These are phyloP conservation scores for Pyrus hybrid DNA, from an alignment of 331 rosid species.

Conservation along the genomic window DNA sequence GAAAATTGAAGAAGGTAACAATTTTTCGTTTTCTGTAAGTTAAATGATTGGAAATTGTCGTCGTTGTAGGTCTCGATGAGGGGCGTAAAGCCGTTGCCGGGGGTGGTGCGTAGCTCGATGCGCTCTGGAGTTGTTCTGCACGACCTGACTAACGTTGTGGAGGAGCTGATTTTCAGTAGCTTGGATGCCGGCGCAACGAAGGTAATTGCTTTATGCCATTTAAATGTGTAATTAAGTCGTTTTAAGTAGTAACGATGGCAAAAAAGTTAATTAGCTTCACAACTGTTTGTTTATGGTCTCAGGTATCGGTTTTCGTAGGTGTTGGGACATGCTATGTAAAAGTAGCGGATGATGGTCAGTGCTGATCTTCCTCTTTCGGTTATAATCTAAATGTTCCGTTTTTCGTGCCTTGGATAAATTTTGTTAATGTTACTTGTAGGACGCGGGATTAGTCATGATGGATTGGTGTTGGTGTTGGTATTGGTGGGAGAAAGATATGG, in stretches of 20 bases:
- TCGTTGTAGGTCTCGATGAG: slow-evolving; percentile 30
- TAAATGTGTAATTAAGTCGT: not conserved
- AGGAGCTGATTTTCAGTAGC: slow-evolving; percentile 77
- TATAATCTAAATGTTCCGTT: not conserved
- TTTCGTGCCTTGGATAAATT: not conserved
- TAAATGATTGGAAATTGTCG: not conserved
- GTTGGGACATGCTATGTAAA: slow-evolving; percentile 51
- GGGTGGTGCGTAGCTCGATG: slow-evolving; percentile 48
- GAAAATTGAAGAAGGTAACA: not conserved
- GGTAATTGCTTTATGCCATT: slow-evolving; percentile 28
- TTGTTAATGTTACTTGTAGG: slow-evolving; percentile 39
- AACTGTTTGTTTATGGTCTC: slow-evolving; percentile 8
- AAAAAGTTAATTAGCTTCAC: not conserved
- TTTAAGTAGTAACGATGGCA: not conserved
- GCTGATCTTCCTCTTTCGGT: not conserved
- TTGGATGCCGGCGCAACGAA: slow-evolving; percentile 66
- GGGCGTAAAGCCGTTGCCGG: slow-evolving; percentile 49
- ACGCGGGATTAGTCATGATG: slow-evolving; percentile 73
- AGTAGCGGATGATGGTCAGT: slow-evolving; percentile 78
- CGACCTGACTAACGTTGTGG: slow-evolving; percentile 67
- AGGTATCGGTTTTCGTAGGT: slow-evolving; percentile 62
- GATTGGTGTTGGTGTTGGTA: slow-evolving; percentile 52
- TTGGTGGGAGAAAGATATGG: slow-evolving; percentile 89
- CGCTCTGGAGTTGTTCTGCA: slow-evolving; percentile 63
- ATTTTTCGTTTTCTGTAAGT: not conserved